phyloP scores from a whole-genome alignment of 1,284 basidiomycete genomes.

The Apiotrichum domesticum region DNA sequence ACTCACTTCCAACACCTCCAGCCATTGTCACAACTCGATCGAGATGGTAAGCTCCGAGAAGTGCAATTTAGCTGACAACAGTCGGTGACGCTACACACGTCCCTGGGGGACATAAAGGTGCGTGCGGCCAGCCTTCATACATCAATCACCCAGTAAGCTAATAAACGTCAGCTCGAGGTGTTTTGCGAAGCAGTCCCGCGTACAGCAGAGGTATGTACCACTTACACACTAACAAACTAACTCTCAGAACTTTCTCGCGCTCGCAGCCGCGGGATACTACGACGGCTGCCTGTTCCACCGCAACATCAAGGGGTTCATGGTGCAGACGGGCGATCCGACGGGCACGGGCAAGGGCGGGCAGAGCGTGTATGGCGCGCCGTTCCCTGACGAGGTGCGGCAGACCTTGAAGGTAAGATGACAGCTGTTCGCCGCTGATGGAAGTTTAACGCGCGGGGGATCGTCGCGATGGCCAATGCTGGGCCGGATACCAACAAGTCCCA shows the following conservation, averaged over 20 bases:
- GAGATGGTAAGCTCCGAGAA: too few species aligned
- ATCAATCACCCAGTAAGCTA: neutral
- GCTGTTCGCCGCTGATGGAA: conserved; percentile 40
- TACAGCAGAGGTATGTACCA: conserved; percentile 67
- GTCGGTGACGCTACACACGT: conserved; percentile 94
- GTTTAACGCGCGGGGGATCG: conserved; percentile 88
- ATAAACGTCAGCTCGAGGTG: conserved; percentile 68
- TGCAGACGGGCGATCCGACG: conserved; percentile 78
- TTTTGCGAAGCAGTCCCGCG: conserved; percentile 96
- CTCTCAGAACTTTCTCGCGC: conserved; percentile 81
- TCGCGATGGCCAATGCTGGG: conserved; percentile 96
- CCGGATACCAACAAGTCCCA: conserved; percentile 85
- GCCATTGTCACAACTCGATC: too few species aligned
- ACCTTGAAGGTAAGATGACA: conserved; percentile 69
- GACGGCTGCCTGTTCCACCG: conserved; percentile 80
- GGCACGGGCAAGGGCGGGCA: conserved; percentile 56
- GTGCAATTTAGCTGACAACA: conserved; percentile 6
- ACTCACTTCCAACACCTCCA: too few species aligned
- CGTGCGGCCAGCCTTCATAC: conserved; percentile 6
- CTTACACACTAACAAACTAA: neutral
- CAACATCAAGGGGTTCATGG: conserved; percentile 94
- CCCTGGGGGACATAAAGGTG: conserved; percentile 91
- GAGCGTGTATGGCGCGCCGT: conserved; percentile 63
- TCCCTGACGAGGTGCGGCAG: conserved; percentile 80
- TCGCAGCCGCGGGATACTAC: conserved; percentile 85